A percentile compares a stretch with the other conserved stretches of the same genome.
Conservation (phyloP, 176 grass and related monocot genomes). For the Juncus effusus region DNA sequence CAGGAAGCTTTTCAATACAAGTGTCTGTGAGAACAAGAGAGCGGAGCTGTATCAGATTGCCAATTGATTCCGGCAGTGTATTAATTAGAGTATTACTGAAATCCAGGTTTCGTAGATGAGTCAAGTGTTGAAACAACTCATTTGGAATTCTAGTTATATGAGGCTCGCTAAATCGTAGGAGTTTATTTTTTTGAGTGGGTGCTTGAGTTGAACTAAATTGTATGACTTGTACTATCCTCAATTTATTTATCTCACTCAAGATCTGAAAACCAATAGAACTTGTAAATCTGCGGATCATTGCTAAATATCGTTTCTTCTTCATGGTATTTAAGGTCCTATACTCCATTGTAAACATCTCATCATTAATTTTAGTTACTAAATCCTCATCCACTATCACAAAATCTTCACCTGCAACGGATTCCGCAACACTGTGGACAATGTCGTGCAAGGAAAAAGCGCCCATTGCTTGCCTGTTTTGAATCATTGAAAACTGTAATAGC, state of each 20-base stretch:
- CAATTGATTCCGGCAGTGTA: slow-evolving; percentile 36
- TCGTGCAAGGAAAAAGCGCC: slow-evolving; percentile 13
- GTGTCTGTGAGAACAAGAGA: slow-evolving; percentile 33
- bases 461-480: not conserved
- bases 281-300: not conserved
- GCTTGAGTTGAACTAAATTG: not conserved
- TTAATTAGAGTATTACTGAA: slow-evolving; percentile 18
- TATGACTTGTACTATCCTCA: slow-evolving; percentile 20
- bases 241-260: not conserved
- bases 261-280: not conserved
- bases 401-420: slow-evolving; percentile 1
- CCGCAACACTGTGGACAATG: slow-evolving; percentile 22
- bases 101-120: slow-evolving; percentile 35
- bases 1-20: slow-evolving; percentile 27
- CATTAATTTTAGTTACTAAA: not conserved
- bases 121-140: not conserved
- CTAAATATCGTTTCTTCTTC: not conserved
- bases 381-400: not conserved
- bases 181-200: too few relatives aligned
- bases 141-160: not conserved
- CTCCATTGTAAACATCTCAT: too few relatives aligned
- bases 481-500: slow-evolving; percentile 24
- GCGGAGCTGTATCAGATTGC: slow-evolving; percentile 31
- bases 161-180: too few relatives aligned
- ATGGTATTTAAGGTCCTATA: not conserved